Conservation (phyloP, 257 asterid genomes). For the Euphrasia confusa region DNA sequence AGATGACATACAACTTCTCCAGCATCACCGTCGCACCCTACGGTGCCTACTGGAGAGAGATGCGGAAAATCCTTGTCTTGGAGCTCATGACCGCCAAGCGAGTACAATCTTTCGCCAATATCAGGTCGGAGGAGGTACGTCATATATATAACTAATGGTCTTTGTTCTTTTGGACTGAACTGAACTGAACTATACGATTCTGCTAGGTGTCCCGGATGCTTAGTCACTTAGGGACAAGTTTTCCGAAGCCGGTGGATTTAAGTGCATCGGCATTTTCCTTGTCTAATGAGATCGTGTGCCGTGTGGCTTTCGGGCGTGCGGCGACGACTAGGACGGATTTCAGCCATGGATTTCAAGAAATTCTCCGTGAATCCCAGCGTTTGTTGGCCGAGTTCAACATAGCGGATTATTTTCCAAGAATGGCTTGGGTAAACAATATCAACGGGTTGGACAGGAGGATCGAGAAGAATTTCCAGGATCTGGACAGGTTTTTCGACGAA, state of each 20-base stretch:
- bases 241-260: background rate
- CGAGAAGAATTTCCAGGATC: background rate
- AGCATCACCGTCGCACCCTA: slow-evolving; percentile 26
- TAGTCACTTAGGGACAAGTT: background rate
- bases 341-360: background rate
- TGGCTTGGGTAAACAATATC: background rate
- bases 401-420: background rate
- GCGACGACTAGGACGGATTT: background rate
- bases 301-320: background rate
- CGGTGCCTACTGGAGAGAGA: slow-evolving; percentile 36
- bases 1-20: slow-evolving; percentile 4
- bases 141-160: too few species aligned
- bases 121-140: background rate
- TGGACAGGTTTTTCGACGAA: background rate
- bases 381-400: background rate
- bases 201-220: background rate
- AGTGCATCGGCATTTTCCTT: background rate
- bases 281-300: background rate
- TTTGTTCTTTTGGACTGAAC: too few species aligned
- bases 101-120: background rate
- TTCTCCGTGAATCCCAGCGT: background rate
- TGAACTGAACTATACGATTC: too few species aligned
- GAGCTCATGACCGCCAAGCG: background rate
- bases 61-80: slow-evolving; percentile 25
- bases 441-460: background rate